Base-by-base conservation (phyloP, 169 alveolate genomes). In the Eimeria zaria region DNA sequence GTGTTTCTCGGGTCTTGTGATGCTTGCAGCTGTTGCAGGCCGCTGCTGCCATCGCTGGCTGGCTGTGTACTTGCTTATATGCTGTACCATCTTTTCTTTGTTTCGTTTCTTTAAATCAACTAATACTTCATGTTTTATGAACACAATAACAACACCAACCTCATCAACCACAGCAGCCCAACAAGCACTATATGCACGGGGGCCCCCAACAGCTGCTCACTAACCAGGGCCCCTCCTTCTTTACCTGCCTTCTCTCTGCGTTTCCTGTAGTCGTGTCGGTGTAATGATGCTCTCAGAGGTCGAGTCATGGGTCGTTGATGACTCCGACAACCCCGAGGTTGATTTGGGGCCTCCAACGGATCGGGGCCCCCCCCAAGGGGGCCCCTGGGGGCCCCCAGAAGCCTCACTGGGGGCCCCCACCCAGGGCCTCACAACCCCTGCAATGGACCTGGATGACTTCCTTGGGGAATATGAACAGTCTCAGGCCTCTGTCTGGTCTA, bases 401-500 rank as follows among this genome's bases (percentile, higher is more conserved):
- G 89, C 11, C 12, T 7, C 89, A 4, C 7, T 33, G 44, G 89
- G 89, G 53, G 91, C 76, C 58, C 64, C 89, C 64, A 6, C 53
- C 27, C 53, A 9, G 85, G 55, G 53, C 58, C 48, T 22, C 53
- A 6, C 89, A 27, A 69, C 41, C 16, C 24, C 89, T 80, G 67
- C 89, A 14, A 69, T 44, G 3, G 89, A 51, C 33, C 46, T 80
- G 41, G 60, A 80, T 55, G 91, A 83, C 24, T 83, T 83, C 24
- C 91, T 83, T 51, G 91, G 91, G 48, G 91, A 83, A 14, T 83
- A 30, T 53, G 91, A 83, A 27, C 91, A 83, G 53, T 22, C 91
- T 5, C 73, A 83, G 60, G 51, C 74, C 5, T 55, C 91, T 51
- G 48, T 53, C 33, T 83, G 91, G 91, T n/a, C 74, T 4, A 48